Base-by-base conservation (phyloP, 2,329 filamentous ascomycete genomes). In the Orbilia oligospora region DNA sequence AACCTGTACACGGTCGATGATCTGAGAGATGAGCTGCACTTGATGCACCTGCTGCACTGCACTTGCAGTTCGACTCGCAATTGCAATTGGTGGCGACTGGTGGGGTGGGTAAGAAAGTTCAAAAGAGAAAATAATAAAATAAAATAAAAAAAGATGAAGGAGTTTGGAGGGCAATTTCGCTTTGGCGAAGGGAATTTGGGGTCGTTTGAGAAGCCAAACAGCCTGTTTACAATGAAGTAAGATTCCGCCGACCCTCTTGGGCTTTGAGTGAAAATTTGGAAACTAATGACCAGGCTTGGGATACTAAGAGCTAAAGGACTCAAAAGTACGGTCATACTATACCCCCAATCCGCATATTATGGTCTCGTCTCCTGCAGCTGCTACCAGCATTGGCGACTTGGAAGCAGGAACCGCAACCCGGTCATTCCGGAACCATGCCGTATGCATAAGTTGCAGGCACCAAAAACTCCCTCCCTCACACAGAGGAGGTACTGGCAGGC, bases 131-230 rank as follows among this genome's bases (percentile, higher is more conserved):
- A n/a, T n/a, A n/a, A n/a, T n/a, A n/a, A n/a, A n/a, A 6, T 24
- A 49, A 10, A 12, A 14, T 18, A n/a, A 27, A 56, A 6, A 51
- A 49, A 10, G n/a, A 14, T 18, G 24, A 27, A 56, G 38, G 20
- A 46, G 41, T 33, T 27, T 63, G n/a, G 8, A 51, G 10, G 48
- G 41, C 46, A 77, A 77, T 77, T 63, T 77, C 67, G 51, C 22
- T 77, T 71, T 66, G 12, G 56, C 16, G 27, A 46, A 63, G 56
- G 69, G 58, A 71, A 64, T 22, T 63, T 30, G 22, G 41, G 33
- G 64, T 49, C 46, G 75, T 78, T 78, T 78, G 75, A 72, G 66
- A 68, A 66, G 33, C 33, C 33, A 72, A 78, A 78, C 75, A 78
- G 75, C n/a, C 75, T 78, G 75, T 78, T 72, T 72, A 48, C 75